Evolutionary conservation across 306 rosid species (phyloP), one percentile per base, ranked within the genome.

Genomic region (Citrullus mucosospermus): DNA sequence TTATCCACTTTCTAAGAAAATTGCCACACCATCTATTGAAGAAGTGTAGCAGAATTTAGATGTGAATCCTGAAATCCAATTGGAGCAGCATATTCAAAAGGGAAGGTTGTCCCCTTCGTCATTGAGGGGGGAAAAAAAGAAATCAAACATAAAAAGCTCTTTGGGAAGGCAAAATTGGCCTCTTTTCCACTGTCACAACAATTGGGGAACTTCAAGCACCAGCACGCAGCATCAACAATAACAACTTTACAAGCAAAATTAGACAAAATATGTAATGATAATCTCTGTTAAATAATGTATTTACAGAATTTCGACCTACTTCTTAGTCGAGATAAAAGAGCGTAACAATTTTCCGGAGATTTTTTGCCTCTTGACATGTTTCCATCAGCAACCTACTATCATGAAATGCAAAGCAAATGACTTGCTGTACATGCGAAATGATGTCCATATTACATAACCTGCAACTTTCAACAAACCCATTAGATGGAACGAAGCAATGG

Each of bases 281-380:
- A 25, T 16, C 11, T 74, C 46, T 18, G 43, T 53, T 36, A 53
- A 74, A 73, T 32, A 74, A 74, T 54, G 78, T 74, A 74, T 74
- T 30, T 74, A 74, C 78, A 74, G 34, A 74, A 17, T 54, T 74
- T 54, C 6, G 18, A 74, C 17, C 46, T 36, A 32, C 18, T 15
- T 15, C 73, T 86, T 81, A 92, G 83, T 96, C 99, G 71, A 96
- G 88, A 88, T 96, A 96, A 84, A 96, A 96, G 71, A 96, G 97
- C 17, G 99, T 96, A 80, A 96, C 99, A 67, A 96, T 96, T 87
- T 96, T 96, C 30, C 99, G 88, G 60, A 96, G 81, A 85, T 90
- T 90, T 87, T 91, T 93, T 4, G 99, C 99, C 83, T 96, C 99
- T 83, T 88, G 99, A 88, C 99, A 96, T 68, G 99, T 96, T 90